These are phyloP conservation scores for Exophiala xenobiotica DNA, from an alignment of 2,329 filamentous ascomycete species.

Conservation along the genomic window DNA sequence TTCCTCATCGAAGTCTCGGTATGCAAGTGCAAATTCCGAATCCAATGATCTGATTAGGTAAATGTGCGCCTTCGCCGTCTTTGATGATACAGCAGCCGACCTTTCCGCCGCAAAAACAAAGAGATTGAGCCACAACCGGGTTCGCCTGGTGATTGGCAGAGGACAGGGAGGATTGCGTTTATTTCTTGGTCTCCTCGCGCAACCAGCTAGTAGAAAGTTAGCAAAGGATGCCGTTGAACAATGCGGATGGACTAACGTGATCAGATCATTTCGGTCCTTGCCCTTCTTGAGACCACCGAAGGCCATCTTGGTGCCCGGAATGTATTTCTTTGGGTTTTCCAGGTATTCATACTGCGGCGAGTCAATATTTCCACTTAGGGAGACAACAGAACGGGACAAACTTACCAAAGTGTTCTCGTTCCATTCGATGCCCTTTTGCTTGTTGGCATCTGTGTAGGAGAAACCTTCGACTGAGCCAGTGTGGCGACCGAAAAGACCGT, in stretches of 20 bases:
- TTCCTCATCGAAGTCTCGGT: constrained; percentile 16
- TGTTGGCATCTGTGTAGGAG: constrained; percentile 99
- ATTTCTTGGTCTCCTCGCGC: constrained; percentile 33
- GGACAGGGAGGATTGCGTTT: constrained; percentile 16
- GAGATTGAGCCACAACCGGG: constrained; percentile 8
- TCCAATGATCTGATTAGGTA: constrained; percentile 21
- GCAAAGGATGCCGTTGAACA: constrained; percentile 2
- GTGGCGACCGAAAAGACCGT: constrained; percentile 97
- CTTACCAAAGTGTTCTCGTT: constrained; percentile 77
- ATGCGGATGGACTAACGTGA: constrained; percentile 67
- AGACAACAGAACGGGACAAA: constrained; percentile 19
- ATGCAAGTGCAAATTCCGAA: constrained; percentile 13
- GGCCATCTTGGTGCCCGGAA: constrained; percentile 99
- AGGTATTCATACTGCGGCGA: constrained; percentile 82
- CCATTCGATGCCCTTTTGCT: constrained; percentile 91
- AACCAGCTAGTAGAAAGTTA: constrained; percentile 32
- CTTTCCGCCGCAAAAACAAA: constrained; percentile 11
- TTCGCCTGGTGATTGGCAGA: constrained; percentile 1
- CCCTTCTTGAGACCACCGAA: constrained; percentile 99
- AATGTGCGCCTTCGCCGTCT: constrained; percentile 24
- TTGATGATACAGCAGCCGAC: constrained; percentile 29
- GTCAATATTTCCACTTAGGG: background rate
- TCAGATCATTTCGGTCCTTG: constrained; percentile 98
- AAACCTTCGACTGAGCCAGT: constrained; percentile 87
- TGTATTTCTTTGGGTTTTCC: constrained; percentile 99